A percentile compares a stretch with the other conserved stretches of the same genome.
These are phyloP conservation scores for Taxawa tesnikishii DNA, from an alignment of 2,329 filamentous ascomycete genomes.

Conservation along the genomic window DNA sequence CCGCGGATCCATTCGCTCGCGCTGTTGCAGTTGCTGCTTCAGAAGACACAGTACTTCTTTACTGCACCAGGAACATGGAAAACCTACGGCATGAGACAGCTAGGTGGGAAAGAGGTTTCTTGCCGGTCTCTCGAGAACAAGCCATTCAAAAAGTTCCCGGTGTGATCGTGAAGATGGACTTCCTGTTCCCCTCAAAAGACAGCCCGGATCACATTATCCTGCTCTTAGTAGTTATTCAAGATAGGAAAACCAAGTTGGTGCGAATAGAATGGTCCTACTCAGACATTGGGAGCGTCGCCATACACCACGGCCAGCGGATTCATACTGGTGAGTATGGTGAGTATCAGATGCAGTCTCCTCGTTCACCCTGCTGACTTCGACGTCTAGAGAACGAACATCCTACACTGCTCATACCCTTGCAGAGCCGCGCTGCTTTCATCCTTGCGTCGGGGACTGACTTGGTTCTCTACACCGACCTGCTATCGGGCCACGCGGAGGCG, in stretches of 20 bases:
- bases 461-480: constrained; percentile 4
- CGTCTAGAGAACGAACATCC: constrained; percentile 6
- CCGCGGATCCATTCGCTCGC: constrained; percentile 61
- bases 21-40: constrained; percentile 57
- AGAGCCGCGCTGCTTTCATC: constrained; percentile 6
- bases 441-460: constrained; percentile 4
- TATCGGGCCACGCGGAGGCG: constrained; percentile 1
- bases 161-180: constrained; percentile 76
- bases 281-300: not conserved
- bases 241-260: constrained; percentile 28
- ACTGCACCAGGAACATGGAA: constrained; percentile 45
- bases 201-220: constrained; percentile 62
- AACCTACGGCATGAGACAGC: not conserved
- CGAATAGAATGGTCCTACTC: constrained; percentile 18
- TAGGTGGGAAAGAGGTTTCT: constrained; percentile 2
- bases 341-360: not conserved
- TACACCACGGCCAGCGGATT: constrained; percentile 2
- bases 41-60: constrained; percentile 60
- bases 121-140: constrained; percentile 46
- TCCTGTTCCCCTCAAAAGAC: constrained; percentile 58
- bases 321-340: not conserved
- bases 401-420: constrained; percentile 9
- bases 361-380: not conserved
- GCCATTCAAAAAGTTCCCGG: constrained; percentile 42
- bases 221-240: constrained; percentile 44